Base-by-base conservation (phyloP, 257 asterid genomes). In the Nyctanthes arbortristis region DNA sequence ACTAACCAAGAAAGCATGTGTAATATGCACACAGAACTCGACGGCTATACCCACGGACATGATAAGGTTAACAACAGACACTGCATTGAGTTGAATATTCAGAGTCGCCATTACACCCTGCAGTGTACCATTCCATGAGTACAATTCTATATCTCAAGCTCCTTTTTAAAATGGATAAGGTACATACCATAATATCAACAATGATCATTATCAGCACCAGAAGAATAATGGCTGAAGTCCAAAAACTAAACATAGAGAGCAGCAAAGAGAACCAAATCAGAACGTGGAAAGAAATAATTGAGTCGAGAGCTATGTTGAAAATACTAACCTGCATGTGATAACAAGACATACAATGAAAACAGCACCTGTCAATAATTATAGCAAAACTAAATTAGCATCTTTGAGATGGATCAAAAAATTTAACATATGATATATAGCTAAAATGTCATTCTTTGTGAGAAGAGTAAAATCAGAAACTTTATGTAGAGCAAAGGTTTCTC, bases 41-140 rank as follows among this genome's bases (percentile, higher is more conserved):
- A 93, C 97, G 13, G 91, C 97, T 74, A 93, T 93, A 45, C 99
- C 99, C 71, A 93, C 96, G 1, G 99, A 83, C 99, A 93, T 93
- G 55, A 93, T 91, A 63, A 93, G 99, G 85, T 93, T 93, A 73
- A 93, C 99, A 34, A 93, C 97, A 13, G 99, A 93, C 27, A 93
- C 73, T 2, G 99, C 99, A 65, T 93, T 93, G 78, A 93, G 83
- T 80, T 93, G 99, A 82, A 93, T 89, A 72, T 86, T 73, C 74
- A 93, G 76, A 69, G 91, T 76, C 3, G 99, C 99, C 99, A 93
- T 91, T 77, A 91, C 69, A 66, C 99, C 99, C 99, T 93, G 90
- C 80, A 76, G 28, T 60, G 29, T 49, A 16, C 33, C 65, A 52
- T 64, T 62, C 45, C 16, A 18, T 28, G 20, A 25, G 72, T 18